Evolutionary conservation across 2,329 filamentous ascomycete genomes (phyloP).

Genomic region (Lecanosticta acicola): DNA sequence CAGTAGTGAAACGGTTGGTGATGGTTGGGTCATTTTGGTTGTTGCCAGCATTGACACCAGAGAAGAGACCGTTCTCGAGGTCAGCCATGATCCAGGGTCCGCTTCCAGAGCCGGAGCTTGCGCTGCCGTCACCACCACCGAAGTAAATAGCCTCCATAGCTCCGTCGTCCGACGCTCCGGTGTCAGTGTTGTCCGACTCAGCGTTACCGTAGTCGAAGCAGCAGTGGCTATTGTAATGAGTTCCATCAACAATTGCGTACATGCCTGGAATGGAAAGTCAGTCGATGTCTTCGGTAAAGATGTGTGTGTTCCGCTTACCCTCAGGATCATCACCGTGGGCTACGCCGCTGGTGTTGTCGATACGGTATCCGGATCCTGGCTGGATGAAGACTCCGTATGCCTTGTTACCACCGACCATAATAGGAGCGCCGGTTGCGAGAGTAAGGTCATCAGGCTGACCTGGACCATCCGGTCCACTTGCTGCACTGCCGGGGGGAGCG

Average conservation of each 20-base stretch:
- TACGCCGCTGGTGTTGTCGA: slow-evolving; percentile 47
- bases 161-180: slow-evolving; percentile 57
- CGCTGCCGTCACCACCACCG: slow-evolving; percentile 43
- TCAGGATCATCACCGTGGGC: slow-evolving; percentile 52
- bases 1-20: slow-evolving; percentile 51
- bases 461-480: slow-evolving; percentile 47
- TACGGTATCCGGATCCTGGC: slow-evolving; percentile 59
- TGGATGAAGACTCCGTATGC: slow-evolving; percentile 60
- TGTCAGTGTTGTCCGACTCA: slow-evolving; percentile 36
- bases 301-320: too few relatives aligned
- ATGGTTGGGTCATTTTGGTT: slow-evolving; percentile 52
- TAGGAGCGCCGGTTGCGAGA: slow-evolving; percentile 55
- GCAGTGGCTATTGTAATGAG: slow-evolving; percentile 52
- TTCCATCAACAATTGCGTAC: slow-evolving; percentile 56
- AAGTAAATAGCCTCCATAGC: slow-evolving; percentile 67
- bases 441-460: slow-evolving; percentile 57
- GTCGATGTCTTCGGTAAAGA: too few relatives aligned
- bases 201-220: slow-evolving; percentile 42
- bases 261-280: too few relatives aligned
- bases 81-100: slow-evolving; percentile 66
- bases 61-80: slow-evolving; percentile 61
- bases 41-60: slow-evolving; percentile 42
- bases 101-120: slow-evolving; percentile 49
- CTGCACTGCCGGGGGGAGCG: slow-evolving; percentile 49
- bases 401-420: slow-evolving; percentile 52